A percentile compares a stretch with the other conserved stretches of the same genome.
These are phyloP conservation scores for Theileria sp. DNA, from an alignment of 169 alveolate species.

Conservation along the genomic window DNA sequence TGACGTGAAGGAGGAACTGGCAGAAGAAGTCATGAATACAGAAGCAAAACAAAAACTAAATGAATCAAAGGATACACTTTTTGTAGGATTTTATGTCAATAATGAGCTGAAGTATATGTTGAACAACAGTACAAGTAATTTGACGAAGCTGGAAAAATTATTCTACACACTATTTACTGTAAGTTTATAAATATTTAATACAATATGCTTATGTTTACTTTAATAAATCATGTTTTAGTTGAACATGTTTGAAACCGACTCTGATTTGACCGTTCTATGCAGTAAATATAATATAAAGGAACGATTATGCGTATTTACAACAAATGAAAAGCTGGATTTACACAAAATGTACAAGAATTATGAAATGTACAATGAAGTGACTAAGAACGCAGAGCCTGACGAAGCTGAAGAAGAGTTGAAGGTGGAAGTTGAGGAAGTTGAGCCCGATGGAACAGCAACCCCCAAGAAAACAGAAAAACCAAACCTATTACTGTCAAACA, in stretches of 20 bases:
- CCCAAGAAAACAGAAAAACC: not conserved
- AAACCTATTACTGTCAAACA: not conserved
- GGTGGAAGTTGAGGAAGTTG: not conserved
- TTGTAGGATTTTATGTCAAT: not conserved
- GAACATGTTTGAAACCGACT: not conserved
- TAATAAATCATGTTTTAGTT: not conserved
- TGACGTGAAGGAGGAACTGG: conserved; percentile 2
- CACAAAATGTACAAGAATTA: not conserved
- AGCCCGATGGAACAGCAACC: not conserved
- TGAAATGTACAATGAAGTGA: not conserved
- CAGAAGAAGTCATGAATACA: not conserved
- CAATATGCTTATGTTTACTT: not conserved
- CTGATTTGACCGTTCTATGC: not conserved
- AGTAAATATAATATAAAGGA: not conserved
- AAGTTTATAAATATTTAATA: not conserved
- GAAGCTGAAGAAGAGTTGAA: not conserved
- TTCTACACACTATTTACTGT: not conserved
- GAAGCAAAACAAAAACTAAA: not conserved
- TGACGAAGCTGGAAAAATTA: not conserved
- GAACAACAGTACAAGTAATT: not conserved
- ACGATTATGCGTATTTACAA: not conserved
- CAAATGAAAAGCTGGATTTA: not conserved
- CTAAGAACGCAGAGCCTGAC: not conserved
- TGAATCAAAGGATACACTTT: not conserved
- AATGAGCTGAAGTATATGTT: not conserved